phyloP scores from a whole-genome alignment of 1,284 basidiomycete genomes.

The Earliella scabrosa region DNA sequence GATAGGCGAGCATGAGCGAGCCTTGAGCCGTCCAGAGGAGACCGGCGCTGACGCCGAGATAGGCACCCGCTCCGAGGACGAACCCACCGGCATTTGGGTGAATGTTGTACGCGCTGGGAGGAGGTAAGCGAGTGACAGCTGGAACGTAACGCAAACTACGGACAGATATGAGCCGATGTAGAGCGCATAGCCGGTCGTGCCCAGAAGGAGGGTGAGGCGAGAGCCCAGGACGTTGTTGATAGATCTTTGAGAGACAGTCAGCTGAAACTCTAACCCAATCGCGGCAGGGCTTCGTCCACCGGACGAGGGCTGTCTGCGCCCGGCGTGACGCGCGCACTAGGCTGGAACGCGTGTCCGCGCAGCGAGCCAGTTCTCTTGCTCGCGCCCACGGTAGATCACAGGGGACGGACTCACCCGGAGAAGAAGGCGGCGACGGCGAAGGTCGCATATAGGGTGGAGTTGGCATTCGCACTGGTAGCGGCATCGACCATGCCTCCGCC shows the following conservation, averaged over 20 bases:
- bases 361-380: too few species aligned
- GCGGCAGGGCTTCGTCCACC: too few species aligned
- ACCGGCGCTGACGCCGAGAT: constrained; percentile 85
- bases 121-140: constrained; percentile 4
- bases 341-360: too few species aligned
- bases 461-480: constrained; percentile 65
- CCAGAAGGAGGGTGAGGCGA: constrained; percentile 70
- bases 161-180: constrained; percentile 79
- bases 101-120: constrained; percentile 64
- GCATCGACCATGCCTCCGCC: constrained; percentile 70
- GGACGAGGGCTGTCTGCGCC: too few species aligned
- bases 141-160: constrained; percentile 27
- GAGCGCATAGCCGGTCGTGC: constrained; percentile 71
- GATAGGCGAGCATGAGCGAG: constrained; percentile 83
- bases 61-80: constrained; percentile 77
- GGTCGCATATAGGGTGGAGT: constrained; percentile 69
- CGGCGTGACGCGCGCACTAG: too few species aligned
- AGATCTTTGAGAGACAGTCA: constrained; percentile 47
- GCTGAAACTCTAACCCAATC: not conserved
- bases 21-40: constrained; percentile 89
- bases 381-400: too few species aligned
- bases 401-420: constrained; percentile 61
- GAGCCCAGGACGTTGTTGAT: constrained; percentile 82
- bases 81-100: constrained; percentile 63
- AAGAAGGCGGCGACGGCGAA: constrained; percentile 71